Evolutionary conservation across 768 basidiomycete genomes (phyloP), one percentile per base, ranked within the genome.

Genomic region (Mycena albidolilacea): DNA sequence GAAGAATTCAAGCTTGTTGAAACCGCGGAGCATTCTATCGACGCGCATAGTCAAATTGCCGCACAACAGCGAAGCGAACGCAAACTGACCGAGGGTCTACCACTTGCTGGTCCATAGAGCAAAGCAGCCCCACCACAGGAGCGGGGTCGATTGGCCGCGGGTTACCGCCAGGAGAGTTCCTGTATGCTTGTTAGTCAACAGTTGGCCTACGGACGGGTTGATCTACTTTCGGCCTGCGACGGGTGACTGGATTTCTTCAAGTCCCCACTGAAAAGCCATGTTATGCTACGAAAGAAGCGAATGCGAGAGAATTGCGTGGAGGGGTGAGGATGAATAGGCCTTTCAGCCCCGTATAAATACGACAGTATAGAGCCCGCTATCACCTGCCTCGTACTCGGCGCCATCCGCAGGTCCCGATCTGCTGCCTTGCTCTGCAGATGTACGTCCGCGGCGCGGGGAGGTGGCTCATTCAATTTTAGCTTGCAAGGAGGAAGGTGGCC

Each of bases 381-480:
- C 62, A 71, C 60, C 54, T 74, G 54, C 60, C 69, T 59, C 48
- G 69, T 54, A 62, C 64, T 59, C 74, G 70, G 74, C 37, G 64
- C 44, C 48, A 61, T 30, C 70, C 67, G 55, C 43, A 64, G 35
- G 43, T 19, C 64, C 38, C 59, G 58, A 15, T 39, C 23, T 37
- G 21, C 44, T 37, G 50, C 64, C 38, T 21, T 21, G 30, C 41
- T 19, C 12, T 52, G 38, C 21, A 35, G 6, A 7, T 9, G 11
- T 59, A 73, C 67, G n/a, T 69, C 72, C 72, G 72, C 72, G 72
- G 72, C 46, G 58, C 72, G 57, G 72, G 50, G 67, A 69, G 38
- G 62, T 61, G 35, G 23, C 23, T 21, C 48, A 8, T 44, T n/a
- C 67, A 58, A 50, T 60, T 15, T 69, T 64, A 73, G 67, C 54